Percentiles rank a stretch among this genome's conserved stretches.
phyloP scores from a whole-genome alignment of 1,284 basidiomycete genomes.

The Ceratorhiza oryzae-sativae region DNA sequence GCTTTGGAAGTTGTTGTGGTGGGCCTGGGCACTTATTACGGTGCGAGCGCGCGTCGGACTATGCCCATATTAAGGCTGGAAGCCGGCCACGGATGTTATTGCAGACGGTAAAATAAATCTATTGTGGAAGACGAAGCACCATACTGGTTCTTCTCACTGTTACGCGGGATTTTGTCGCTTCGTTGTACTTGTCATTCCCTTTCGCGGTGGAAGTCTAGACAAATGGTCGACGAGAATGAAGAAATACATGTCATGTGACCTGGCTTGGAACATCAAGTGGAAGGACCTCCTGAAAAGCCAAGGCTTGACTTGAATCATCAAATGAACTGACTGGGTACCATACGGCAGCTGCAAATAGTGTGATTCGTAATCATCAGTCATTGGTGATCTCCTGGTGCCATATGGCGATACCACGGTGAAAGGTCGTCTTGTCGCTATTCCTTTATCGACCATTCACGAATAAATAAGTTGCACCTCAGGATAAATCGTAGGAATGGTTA shows the following conservation, averaged over 20 bases:
- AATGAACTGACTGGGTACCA: no score
- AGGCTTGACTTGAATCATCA: no score
- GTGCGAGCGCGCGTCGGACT: background rate
- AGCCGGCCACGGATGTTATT: background rate
- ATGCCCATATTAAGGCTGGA: constrained; percentile 13
- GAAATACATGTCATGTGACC: background rate
- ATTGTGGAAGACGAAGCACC: background rate
- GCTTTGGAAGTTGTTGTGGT: background rate
- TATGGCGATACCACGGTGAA: no score
- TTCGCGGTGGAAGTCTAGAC: background rate
- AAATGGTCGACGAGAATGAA: background rate
- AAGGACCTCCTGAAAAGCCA: no score
- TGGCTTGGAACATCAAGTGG: no score
- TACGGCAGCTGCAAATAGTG: no score
- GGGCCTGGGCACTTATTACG: background rate
- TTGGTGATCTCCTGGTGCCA: no score
- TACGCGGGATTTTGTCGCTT: background rate
- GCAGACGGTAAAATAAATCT: background rate
- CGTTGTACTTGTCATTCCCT: background rate
- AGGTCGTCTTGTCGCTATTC: no score
- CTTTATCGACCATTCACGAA: no score
- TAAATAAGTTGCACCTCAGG: no score
- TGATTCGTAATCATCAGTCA: no score
- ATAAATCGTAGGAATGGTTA: no score
- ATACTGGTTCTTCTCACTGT: background rate